Conservation (phyloP, 768 basidiomycete species). For the Naematelia aurantialba region DNA sequence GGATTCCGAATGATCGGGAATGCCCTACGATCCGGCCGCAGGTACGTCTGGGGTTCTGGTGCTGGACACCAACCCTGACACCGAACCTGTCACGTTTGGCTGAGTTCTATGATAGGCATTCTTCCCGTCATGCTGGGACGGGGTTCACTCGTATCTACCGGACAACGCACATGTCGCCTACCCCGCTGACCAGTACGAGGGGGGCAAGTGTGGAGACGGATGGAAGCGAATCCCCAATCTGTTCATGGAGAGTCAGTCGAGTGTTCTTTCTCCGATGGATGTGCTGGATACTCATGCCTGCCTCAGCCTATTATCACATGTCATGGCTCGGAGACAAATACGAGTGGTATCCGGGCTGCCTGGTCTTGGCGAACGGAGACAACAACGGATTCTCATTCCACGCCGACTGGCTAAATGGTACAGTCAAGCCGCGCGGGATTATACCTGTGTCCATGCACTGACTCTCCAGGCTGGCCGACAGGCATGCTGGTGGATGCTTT, state of each 20-base stretch:
- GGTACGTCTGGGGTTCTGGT: neutral
- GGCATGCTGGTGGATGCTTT: conserved; percentile 29
- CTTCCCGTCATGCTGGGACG: conserved; percentile 38
- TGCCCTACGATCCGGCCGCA: conserved; percentile 10
- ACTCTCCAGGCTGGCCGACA: conserved; percentile 17
- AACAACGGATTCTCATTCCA: conserved; percentile 24
- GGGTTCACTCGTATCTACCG: conserved; percentile 21
- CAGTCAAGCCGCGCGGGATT: neutral
- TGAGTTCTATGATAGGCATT: neutral
- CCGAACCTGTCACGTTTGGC: too few relatives aligned
- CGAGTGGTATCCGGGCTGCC: conserved; percentile 38
- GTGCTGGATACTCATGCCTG: neutral
- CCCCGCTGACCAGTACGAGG: conserved; percentile 16
- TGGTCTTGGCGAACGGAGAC: conserved; percentile 34
- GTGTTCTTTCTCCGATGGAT: neutral
- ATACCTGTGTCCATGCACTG: neutral
- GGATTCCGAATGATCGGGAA: conserved; percentile 4
- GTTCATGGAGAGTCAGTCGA: conserved; percentile 30
- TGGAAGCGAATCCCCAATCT: conserved; percentile 25
- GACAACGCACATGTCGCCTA: conserved; percentile 34
- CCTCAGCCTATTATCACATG: conserved; percentile 24
- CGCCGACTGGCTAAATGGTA: conserved; percentile 34
- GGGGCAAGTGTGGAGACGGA: conserved; percentile 22
- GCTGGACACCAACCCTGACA: neutral
- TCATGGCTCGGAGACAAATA: conserved; percentile 23